A percentile compares a stretch with the other conserved stretches of the same genome.
Evolutionary conservation across 1,284 basidiomycete genomes (phyloP).

Genomic region (Malassezia equina): DNA sequence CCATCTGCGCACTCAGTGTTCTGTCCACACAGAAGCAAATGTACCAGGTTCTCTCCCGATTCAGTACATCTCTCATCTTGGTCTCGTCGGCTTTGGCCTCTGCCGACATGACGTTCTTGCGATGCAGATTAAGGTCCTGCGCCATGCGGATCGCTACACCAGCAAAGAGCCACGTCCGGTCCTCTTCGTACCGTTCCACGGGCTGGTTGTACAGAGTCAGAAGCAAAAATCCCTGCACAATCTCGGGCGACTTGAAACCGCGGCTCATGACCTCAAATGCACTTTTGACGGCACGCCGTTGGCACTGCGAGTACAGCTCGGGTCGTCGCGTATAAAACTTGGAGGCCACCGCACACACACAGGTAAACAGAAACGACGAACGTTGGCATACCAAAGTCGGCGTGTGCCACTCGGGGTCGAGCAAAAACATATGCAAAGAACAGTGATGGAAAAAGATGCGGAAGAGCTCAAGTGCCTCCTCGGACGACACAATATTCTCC

Average conservation of each 20-base stretch:
- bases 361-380: slow-evolving; percentile 45
- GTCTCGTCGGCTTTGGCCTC: slow-evolving; percentile 48
- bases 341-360: slow-evolving; percentile 79
- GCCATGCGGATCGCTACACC: slow-evolving; percentile 66
- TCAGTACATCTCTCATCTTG: slow-evolving; percentile 75
- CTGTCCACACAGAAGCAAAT: slow-evolving; percentile 81
- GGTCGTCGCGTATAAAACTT: slow-evolving; percentile 76
- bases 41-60: slow-evolving; percentile 87
- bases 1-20: slow-evolving; percentile 74
- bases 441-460: slow-evolving; percentile 64
- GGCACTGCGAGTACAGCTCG: slow-evolving; percentile 69
- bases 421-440: slow-evolving; percentile 30
- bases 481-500: slow-evolving; percentile 65
- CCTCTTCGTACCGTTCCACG: slow-evolving; percentile 67
- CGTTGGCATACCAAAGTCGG: slow-evolving; percentile 43
- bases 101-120: slow-evolving; percentile 61
- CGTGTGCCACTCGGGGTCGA: slow-evolving; percentile 47
- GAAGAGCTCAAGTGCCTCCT: slow-evolving; percentile 77
- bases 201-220: slow-evolving; percentile 49
- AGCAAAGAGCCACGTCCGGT: slow-evolving; percentile 69
- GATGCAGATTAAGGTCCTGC: slow-evolving; percentile 86
- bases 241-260: slow-evolving; percentile 86
- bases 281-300: slow-evolving; percentile 77
- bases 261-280: slow-evolving; percentile 58
- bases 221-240: slow-evolving; percentile 49